These are phyloP conservation scores for Barnettozyma salicaria DNA, from an alignment of 805 yeast species.

Conservation along the genomic window DNA sequence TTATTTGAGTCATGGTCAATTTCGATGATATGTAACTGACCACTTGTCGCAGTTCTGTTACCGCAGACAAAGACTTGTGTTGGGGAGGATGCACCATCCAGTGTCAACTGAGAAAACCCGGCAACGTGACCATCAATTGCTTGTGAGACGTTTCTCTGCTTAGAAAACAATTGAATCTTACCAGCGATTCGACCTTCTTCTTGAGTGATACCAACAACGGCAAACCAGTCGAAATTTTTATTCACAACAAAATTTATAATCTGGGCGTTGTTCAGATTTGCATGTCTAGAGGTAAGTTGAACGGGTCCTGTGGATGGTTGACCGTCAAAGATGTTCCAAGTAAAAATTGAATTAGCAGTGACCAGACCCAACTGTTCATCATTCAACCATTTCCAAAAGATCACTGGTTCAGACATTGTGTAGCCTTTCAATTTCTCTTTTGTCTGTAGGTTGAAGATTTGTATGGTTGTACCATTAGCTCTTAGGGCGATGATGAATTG, in stretches of 20 bases:
- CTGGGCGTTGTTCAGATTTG: slow-evolving; percentile 70
- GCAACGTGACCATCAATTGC: slow-evolving; percentile 98
- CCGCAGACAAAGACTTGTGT: slow-evolving; percentile 92
- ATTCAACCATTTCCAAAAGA: slow-evolving; percentile 93
- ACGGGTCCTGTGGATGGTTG: slow-evolving; percentile 74
- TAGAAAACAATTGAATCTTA: slow-evolving; percentile 87
- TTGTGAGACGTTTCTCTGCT: slow-evolving; percentile 87
- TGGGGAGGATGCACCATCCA: slow-evolving; percentile 61
- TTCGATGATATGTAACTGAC: slow-evolving; percentile 86
- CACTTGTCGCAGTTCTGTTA: slow-evolving; percentile 71
- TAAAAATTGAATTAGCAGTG: slow-evolving; percentile 67
- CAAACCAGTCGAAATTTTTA: slow-evolving; percentile 82
- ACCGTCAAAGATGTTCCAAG: slow-evolving; percentile 81
- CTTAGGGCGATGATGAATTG: slow-evolving; percentile 85
- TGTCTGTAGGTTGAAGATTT: slow-evolving; percentile 81
- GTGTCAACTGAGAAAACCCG: slow-evolving; percentile 68
- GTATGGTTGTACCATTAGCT: slow-evolving; percentile 94
- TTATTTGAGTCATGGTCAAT: slow-evolving; percentile 86
- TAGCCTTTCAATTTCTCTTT: slow-evolving; percentile 87
- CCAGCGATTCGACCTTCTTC: slow-evolving; percentile 94
- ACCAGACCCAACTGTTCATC: slow-evolving; percentile 73
- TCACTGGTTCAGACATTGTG: slow-evolving; percentile 80
- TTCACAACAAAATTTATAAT: slow-evolving; percentile 87
- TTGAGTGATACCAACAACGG: slow-evolving; percentile 90
- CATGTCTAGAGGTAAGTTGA: slow-evolving; percentile 78